Evolutionary conservation across 495 filamentous ascomycete species (phyloP).

Genomic region (Hypoxylon lienhwacheense): DNA sequence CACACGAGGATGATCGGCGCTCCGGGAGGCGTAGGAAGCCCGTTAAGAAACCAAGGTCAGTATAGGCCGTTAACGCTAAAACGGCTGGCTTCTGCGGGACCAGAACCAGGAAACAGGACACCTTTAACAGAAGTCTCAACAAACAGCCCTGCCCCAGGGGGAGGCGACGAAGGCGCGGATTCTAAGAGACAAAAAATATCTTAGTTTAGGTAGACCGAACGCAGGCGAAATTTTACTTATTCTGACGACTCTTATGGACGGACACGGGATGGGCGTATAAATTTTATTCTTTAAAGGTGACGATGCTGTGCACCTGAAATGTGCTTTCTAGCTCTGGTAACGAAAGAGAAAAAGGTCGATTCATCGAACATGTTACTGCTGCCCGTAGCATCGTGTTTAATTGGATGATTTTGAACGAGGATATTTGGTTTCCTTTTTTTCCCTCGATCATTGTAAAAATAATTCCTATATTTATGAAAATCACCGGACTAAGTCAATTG

Average conservation of each 20-base stretch:
- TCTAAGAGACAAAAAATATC: slow-evolving; percentile 48
- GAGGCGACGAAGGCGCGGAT: slow-evolving; percentile 34
- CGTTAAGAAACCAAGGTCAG: slow-evolving; percentile 57
- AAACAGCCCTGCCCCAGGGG: slow-evolving; percentile 33
- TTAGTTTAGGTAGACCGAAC: slow-evolving; percentile 31
- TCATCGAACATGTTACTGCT: too few relatives aligned
- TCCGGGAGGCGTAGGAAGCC: slow-evolving; percentile 59
- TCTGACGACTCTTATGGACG: slow-evolving; percentile 2
- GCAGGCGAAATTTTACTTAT: background rate
- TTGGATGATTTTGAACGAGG: too few relatives aligned
- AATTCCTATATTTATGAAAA: too few relatives aligned
- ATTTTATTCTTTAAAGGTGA: slow-evolving; percentile 4
- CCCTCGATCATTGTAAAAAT: too few relatives aligned
- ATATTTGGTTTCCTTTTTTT: too few relatives aligned
- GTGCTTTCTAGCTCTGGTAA: too few relatives aligned
- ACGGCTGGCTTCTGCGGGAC: slow-evolving; percentile 43
- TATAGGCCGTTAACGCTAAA: slow-evolving; percentile 66
- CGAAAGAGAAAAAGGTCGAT: too few relatives aligned
- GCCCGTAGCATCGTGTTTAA: too few relatives aligned
- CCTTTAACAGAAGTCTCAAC: slow-evolving; percentile 47
- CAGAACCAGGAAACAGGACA: slow-evolving; percentile 28
- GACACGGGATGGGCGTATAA: slow-evolving; percentile 6
- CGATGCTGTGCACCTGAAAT: too few relatives aligned
- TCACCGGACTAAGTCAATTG: too few relatives aligned
- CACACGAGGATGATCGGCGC: slow-evolving; percentile 72